phyloP scores from a whole-genome alignment of 352 stramenopile genomes.

The Globisporangium nodosum region DNA sequence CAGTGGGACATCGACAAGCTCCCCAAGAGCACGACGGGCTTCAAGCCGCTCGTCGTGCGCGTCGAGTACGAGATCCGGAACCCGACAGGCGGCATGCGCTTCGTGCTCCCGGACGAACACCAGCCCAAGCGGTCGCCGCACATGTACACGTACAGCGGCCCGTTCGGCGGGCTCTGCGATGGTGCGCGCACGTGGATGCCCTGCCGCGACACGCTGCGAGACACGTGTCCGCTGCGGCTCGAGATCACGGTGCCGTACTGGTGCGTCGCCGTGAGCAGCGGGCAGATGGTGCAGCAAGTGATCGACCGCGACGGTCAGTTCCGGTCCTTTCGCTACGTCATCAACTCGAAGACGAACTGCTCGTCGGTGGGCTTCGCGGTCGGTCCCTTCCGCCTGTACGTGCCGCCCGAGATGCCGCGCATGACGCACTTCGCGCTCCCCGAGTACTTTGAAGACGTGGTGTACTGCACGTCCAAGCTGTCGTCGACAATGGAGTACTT shows the following conservation, averaged over 20 bases:
- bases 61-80: conserved; percentile 80
- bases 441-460: conserved; percentile 69
- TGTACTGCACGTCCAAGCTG: conserved; percentile 68
- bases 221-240: conserved; percentile 67
- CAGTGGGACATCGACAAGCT: conserved; percentile 67
- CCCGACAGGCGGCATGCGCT: conserved; percentile 55
- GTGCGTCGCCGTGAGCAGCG: conserved; percentile 78
- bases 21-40: conserved; percentile 60
- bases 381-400: conserved; percentile 69
- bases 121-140: conserved; percentile 70
- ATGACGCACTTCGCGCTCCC: conserved; percentile 84
- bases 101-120: conserved; percentile 65
- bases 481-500: conserved; percentile 76
- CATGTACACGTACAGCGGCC: conserved; percentile 85
- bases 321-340: conserved; percentile 69
- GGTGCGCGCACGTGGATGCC: conserved; percentile 83
- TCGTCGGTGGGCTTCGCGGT: conserved; percentile 79
- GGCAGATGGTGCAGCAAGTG: conserved; percentile 81
- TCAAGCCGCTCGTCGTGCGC: conserved; percentile 60
- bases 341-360: conserved; percentile 80
- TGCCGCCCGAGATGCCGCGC: conserved; percentile 65
- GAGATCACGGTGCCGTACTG: conserved; percentile 78
- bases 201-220: conserved; percentile 64
- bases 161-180: conserved; percentile 77
- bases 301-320: conserved; percentile 55